Conservation (phyloP, 192 early-diverging fungal species). For the Gonapodya sp. region DNA sequence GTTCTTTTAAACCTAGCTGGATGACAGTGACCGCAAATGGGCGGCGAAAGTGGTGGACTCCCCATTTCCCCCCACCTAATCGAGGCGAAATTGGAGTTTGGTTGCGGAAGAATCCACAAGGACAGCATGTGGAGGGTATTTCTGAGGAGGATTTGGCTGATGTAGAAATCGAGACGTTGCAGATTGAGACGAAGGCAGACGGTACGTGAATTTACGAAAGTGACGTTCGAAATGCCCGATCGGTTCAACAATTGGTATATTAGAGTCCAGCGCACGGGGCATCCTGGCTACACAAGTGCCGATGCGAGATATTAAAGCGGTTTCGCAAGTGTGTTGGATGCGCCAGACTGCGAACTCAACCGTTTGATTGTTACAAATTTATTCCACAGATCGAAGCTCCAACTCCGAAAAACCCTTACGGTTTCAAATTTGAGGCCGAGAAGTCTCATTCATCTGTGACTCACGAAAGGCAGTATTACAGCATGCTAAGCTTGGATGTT, state of each 20-base stretch:
- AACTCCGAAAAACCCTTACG: slow-evolving; percentile 50
- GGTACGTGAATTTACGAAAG: background rate
- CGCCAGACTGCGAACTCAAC: background rate
- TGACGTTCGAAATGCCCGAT: background rate
- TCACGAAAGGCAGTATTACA: slow-evolving; percentile 30
- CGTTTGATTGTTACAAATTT: background rate
- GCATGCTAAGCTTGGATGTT: slow-evolving; percentile 53
- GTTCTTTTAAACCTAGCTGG: too few relatives aligned
- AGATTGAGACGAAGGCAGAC: background rate
- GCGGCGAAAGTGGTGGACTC: slow-evolving; percentile 22
- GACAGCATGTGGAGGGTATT: background rate
- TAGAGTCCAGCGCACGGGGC: background rate
- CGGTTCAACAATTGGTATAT: background rate
- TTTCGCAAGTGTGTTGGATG: background rate
- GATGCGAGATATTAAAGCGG: background rate
- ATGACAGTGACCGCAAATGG: background rate
- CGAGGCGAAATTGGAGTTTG: slow-evolving; percentile 22
- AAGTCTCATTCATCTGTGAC: slow-evolving; percentile 30
- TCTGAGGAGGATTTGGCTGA: background rate
- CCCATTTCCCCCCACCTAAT: slow-evolving; percentile 29
- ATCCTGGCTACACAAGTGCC: background rate
- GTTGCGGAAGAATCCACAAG: slow-evolving; percentile 27
- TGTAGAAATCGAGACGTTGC: background rate
- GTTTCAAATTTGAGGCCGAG: slow-evolving; percentile 51
- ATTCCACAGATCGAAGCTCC: slow-evolving; percentile 48